phyloP scores from a whole-genome alignment of 2,329 filamentous ascomycete species.

The Sporothrix pallida region DNA sequence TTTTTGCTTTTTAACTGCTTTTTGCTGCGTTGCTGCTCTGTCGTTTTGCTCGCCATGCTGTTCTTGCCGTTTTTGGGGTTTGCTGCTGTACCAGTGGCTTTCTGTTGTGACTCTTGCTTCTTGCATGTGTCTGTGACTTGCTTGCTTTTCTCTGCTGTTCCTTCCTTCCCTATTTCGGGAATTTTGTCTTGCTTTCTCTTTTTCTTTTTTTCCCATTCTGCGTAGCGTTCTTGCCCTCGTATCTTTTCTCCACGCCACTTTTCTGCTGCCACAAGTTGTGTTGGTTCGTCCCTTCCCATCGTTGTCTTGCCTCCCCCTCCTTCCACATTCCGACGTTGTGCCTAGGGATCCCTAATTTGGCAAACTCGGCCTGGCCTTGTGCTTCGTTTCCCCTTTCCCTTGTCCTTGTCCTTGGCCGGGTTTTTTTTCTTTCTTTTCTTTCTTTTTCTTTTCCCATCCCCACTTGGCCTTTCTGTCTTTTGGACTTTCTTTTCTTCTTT shows the following conservation, averaged over 20 bases:
- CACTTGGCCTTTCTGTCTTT: not conserved
- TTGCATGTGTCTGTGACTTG: constrained; percentile 6
- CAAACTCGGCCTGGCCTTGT: not conserved
- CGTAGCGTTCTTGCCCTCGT: constrained; percentile 19
- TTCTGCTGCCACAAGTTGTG: not conserved
- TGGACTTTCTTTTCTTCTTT: not conserved
- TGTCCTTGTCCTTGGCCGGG: not conserved
- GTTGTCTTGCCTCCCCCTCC: constrained; percentile 13
- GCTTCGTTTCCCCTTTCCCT: constrained; percentile 1
- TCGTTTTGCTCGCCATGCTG: constrained; percentile 2
- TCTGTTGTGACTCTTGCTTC: not conserved
- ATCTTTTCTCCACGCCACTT: not conserved
- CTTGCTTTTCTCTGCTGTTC: not conserved
- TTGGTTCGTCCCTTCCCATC: constrained; percentile 4
- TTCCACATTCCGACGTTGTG: constrained; percentile 8
- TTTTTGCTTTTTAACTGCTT: not conserved
- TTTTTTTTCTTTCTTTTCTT: not conserved
- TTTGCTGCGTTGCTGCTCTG: not conserved
- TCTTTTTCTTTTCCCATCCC: not conserved
- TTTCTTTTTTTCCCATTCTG: not conserved
- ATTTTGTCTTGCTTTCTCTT: not conserved
- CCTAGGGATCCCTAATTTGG: not conserved
- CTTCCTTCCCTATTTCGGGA: constrained; percentile 2
- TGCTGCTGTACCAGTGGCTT: not conserved
- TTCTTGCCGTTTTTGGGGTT: not conserved